phyloP scores from a whole-genome alignment of 2,329 filamentous ascomycete species.

The Aspergillus brunneoviolaceus region DNA sequence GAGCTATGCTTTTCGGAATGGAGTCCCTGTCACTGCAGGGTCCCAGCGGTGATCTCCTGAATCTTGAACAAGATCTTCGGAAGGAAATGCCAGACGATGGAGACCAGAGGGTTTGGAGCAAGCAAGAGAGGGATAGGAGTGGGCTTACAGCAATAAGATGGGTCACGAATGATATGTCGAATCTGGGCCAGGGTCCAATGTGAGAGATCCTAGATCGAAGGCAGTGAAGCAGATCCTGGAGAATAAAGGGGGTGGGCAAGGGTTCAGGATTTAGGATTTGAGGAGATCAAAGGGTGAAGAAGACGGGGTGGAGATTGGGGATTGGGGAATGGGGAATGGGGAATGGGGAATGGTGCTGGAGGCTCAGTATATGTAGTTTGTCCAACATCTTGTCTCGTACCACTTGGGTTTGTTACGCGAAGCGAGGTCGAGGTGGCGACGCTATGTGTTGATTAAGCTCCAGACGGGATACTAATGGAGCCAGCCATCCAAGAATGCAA shows the following conservation, averaged over 20 bases:
- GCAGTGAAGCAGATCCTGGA: not conserved
- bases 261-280: not conserved
- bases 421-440: constrained; percentile 22
- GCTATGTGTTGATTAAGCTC: constrained; percentile 22
- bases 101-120: not conserved
- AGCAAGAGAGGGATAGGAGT: not conserved
- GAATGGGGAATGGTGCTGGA: not conserved
- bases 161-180: not conserved
- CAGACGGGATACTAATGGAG: constrained; percentile 10
- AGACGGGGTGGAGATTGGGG: not conserved
- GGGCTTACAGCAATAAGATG: constrained; percentile 1
- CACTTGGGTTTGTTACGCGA: constrained; percentile 13
- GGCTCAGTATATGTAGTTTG: constrained; percentile 20
- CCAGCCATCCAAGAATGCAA: constrained; percentile 6
- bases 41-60: constrained; percentile 5
- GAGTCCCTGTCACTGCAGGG: not conserved
- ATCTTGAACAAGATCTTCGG: constrained; percentile 1
- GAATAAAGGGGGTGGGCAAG: not conserved
- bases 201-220: not conserved
- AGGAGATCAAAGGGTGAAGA: constrained; percentile 5
- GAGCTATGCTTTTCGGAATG: not conserved
- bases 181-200: not conserved
- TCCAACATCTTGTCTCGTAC: constrained; percentile 16
- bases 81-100: not conserved
- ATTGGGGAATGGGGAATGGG: not conserved